Base-by-base conservation (phyloP, 2,329 filamentous ascomycete species). In the Microcyclospora tardicrescens region DNA sequence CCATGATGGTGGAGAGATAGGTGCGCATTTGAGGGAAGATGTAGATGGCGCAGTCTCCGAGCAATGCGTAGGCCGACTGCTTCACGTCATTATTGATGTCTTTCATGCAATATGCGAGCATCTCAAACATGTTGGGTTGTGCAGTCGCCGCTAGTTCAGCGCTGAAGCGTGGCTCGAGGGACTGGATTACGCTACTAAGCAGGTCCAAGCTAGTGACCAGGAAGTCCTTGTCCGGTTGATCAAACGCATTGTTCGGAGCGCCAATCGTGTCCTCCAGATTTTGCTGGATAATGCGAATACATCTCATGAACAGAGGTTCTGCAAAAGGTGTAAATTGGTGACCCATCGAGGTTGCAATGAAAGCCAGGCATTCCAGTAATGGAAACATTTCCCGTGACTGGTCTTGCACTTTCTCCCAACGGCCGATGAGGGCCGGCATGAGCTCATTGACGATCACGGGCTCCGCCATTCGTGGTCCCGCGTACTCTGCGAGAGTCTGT, bases 151-250 rank as follows among this genome's bases (percentile, higher is more conserved):
- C 79, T 19, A 98, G 71, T 49, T 81, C 75, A n/a, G 75, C 71
- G 39, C 84, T 83, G 63, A 84, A 80, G 34, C 73, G 64, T 35
- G 73, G 68, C 35, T 84, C 77, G 6, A 98, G 73, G 2, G 87
- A 86, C 59, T 98, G 91, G 40, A 98, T 83, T 49, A 96, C 84
- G 16, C 87, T 82, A 56, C 87, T 94, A 39, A 98, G 66, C 11
- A 98, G 76, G 58, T 98, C 91, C 43, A 98, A 71, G 54, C 86
- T 94, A 24, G 91, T 96, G 35, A 98, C 81, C 44, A 96, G 68
- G 64, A 96, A 98, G 62, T 98, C 91, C 67, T 95, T 95, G 61
- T 96, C 87, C 1, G 91, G 89, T 36, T 75, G 69, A 41, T 95
- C 87, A 8, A 68, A 66, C 4, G 74, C 66, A 13, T 46, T 39